These are phyloP conservation scores for Phytophthora brassicae DNA, from an alignment of 352 stramenopile species.

Conservation along the genomic window DNA sequence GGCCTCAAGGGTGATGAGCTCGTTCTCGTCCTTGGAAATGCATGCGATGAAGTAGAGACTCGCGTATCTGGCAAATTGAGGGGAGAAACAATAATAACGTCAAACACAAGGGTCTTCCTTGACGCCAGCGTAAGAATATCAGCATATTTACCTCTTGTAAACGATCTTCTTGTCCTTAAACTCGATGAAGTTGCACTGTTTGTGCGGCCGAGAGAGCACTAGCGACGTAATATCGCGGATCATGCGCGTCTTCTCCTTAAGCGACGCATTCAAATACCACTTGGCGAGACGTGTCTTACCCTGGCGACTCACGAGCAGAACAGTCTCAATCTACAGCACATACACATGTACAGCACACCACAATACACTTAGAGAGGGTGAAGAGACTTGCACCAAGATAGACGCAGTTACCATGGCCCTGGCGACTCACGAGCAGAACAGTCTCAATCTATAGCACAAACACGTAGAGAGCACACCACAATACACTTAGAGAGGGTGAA, in stretches of 20 bases:
- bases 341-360: neutral
- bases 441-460: conserved; percentile 75
- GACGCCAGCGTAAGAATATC: neutral
- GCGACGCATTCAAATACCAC: conserved; percentile 83
- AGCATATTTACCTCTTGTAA: conserved; percentile 87
- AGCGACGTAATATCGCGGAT: conserved; percentile 89
- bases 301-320: conserved; percentile 90
- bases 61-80: conserved; percentile 85
- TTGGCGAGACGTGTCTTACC: conserved; percentile 92
- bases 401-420: conserved; percentile 42
- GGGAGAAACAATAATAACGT: neutral
- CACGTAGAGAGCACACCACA: neutral
- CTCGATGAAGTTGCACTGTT: conserved; percentile 96
- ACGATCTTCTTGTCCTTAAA: conserved; percentile 98
- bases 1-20: conserved; percentile 96
- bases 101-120: neutral
- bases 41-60: conserved; percentile 98
- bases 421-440: conserved; percentile 88
- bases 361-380: conserved; percentile 3
- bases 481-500: conserved; percentile 2
- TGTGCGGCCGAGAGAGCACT: conserved; percentile 81
- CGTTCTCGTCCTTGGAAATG: conserved; percentile 96
- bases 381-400: neutral
- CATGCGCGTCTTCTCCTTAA: conserved; percentile 87
- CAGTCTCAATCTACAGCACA: conserved; percentile 73